These are phyloP conservation scores for Rubia peregrina DNA, from an alignment of 305 asterid genomes.

Conservation along the genomic window DNA sequence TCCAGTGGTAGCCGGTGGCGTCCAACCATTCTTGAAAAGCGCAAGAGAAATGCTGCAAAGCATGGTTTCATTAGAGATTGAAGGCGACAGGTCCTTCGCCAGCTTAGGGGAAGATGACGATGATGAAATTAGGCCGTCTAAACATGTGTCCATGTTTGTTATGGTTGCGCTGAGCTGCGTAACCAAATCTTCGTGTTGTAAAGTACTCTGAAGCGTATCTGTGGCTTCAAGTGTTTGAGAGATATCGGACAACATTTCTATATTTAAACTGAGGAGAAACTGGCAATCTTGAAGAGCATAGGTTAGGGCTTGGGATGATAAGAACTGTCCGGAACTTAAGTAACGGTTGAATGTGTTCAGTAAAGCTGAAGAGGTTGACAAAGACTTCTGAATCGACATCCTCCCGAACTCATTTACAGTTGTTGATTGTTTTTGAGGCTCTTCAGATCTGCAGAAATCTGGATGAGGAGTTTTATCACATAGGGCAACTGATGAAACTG, in stretches of 20 bases:
- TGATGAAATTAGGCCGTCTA: constrained; percentile 15
- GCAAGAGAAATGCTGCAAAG: constrained; percentile 30
- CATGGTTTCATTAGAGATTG: constrained; percentile 20
- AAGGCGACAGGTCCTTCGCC: constrained; percentile 13
- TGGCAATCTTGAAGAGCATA: constrained; percentile 32
- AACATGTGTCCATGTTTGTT: constrained; percentile 27
- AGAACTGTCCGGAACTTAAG: not conserved
- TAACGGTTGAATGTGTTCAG: constrained; percentile 14
- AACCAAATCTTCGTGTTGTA: constrained; percentile 10
- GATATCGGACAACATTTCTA: constrained; percentile 14
- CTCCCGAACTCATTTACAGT: constrained; percentile 23
- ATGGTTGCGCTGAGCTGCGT: constrained; percentile 28
- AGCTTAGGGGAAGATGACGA: constrained; percentile 10
- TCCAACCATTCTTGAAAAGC: constrained; percentile 25
- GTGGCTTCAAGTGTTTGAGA: not conserved
- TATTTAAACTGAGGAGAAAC: constrained; percentile 13
- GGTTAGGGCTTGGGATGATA: constrained; percentile 4
- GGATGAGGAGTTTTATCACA: constrained; percentile 27
- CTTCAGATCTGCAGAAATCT: constrained; percentile 17
- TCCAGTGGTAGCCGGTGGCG: not conserved
- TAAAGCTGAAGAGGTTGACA: constrained; percentile 18
- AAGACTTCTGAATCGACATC: constrained; percentile 17
- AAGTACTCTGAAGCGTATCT: constrained; percentile 6
- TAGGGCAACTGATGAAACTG: constrained; percentile 11
- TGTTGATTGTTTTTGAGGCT: constrained; percentile 21